Conservation (phyloP, 306 rosid species). For the Acacia confusa region DNA sequence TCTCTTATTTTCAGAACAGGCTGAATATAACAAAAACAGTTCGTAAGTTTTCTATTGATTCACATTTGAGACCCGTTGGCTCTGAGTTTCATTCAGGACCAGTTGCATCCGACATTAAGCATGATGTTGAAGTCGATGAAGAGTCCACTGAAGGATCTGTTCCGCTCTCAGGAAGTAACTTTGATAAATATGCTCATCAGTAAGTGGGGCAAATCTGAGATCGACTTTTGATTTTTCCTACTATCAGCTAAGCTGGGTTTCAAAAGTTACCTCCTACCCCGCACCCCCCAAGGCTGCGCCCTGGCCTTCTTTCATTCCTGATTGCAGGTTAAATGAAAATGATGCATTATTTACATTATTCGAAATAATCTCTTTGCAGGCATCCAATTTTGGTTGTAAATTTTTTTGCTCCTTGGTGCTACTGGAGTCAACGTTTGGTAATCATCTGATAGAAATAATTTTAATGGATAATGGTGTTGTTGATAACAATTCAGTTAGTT, state of each 20-base stretch:
- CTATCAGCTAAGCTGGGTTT: constrained; percentile 16
- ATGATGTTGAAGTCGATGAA: constrained; percentile 78
- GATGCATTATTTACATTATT: constrained; percentile 6
- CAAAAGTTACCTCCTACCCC: background rate
- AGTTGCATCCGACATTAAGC: constrained; percentile 60
- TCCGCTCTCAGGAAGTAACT: constrained; percentile 46
- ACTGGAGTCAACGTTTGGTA: constrained; percentile 97
- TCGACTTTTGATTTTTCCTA: constrained; percentile 29
- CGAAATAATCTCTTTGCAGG: constrained; percentile 51
- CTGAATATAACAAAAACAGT: constrained; percentile 90
- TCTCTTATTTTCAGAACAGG: constrained; percentile 76
- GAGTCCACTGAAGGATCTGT: constrained; percentile 70
- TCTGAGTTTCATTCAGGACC: constrained; percentile 86
- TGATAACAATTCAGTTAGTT: constrained; percentile 21
- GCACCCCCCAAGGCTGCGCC: background rate
- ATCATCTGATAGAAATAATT: constrained; percentile 31
- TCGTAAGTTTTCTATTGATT: constrained; percentile 81
- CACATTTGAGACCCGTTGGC: constrained; percentile 75
- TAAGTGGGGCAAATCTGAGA: constrained; percentile 51
- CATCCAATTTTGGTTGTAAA: constrained; percentile 77
- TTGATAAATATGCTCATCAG: constrained; percentile 71
- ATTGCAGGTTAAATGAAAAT: background rate
- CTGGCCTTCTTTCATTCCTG: background rate
- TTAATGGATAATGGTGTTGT: constrained; percentile 27
- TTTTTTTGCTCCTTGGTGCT: constrained; percentile 97